These are phyloP conservation scores for Fistulinella cinereoalba DNA, from an alignment of 1,284 basidiomycete genomes.

Conservation along the genomic window DNA sequence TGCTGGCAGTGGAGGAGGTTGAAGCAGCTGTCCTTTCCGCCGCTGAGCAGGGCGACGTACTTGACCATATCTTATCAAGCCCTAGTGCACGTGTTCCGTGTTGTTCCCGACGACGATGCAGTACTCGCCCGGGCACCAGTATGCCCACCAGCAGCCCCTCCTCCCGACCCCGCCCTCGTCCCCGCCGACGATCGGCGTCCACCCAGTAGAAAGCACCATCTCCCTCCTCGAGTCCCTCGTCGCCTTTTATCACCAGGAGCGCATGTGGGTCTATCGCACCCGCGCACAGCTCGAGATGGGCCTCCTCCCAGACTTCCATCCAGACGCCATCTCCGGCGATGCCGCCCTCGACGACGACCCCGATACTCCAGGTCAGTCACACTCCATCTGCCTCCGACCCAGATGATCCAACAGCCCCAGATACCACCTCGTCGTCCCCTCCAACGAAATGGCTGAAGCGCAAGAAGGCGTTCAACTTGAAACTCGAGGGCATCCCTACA, in stretches of 20 bases:
- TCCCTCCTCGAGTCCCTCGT: constrained; percentile 60
- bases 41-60: constrained; percentile 92
- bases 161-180: constrained; percentile 49
- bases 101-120: constrained; percentile 5
- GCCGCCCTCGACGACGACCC: constrained; percentile 18
- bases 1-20: constrained; percentile 87
- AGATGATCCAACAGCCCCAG: constrained; percentile 22
- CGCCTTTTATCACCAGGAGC: constrained; percentile 64
- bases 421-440: constrained; percentile 27
- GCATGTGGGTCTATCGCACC: constrained; percentile 62
- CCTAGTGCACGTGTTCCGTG: neutral
- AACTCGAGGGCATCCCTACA: constrained; percentile 43
- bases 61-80: constrained; percentile 60
- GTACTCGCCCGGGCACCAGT: constrained; percentile 20
- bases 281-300: constrained; percentile 45
- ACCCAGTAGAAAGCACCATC: constrained; percentile 42
- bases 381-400: constrained; percentile 13
- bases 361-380: constrained; percentile 11
- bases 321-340: constrained; percentile 23
- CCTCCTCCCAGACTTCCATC: constrained; percentile 23
- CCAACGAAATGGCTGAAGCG: constrained; percentile 40
- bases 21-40: constrained; percentile 98
- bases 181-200: constrained; percentile 34
- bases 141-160: constrained; percentile 25
- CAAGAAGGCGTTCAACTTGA: constrained; percentile 48